Evolutionary conservation across 306 rosid genomes (phyloP).

Genomic region (Quillaja saponaria): DNA sequence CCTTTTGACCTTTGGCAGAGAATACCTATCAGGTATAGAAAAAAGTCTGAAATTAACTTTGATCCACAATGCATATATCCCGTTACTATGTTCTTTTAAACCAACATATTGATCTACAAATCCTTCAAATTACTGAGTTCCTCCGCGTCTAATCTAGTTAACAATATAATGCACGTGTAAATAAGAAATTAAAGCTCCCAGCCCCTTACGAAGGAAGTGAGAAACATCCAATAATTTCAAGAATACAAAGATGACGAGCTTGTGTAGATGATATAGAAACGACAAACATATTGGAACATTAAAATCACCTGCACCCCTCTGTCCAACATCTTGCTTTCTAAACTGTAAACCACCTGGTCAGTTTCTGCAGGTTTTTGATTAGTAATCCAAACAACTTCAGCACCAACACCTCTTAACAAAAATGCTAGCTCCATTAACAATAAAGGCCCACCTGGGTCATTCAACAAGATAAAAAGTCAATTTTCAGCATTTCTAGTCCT

Average conservation of each 20-base stretch:
- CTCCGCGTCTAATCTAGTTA: too few species aligned
- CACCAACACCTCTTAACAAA: slow-evolving; percentile 68
- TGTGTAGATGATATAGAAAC: too few species aligned
- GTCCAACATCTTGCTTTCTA: slow-evolving; percentile 76
- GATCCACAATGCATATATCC: too few species aligned
- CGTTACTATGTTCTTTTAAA: too few species aligned
- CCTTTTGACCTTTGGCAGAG: slow-evolving; percentile 73
- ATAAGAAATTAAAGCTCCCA: too few species aligned
- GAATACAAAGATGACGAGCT: too few species aligned
- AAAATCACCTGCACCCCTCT: slow-evolving; percentile 67
- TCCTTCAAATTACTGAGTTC: too few species aligned
- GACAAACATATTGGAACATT: too few species aligned
- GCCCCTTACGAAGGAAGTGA: too few species aligned
- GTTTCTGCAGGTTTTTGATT: slow-evolving; percentile 56
- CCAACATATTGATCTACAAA: too few species aligned
- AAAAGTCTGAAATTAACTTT: slow-evolving; percentile 22
- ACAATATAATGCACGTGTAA: too few species aligned
- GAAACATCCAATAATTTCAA: too few species aligned
- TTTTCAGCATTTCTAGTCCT: neutral
- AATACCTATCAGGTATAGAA: slow-evolving; percentile 49
- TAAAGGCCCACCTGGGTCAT: slow-evolving; percentile 65
- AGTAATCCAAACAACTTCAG: slow-evolving; percentile 75
- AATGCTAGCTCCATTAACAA: slow-evolving; percentile 80
- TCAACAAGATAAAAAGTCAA: neutral
- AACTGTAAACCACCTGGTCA: slow-evolving; percentile 59